These are phyloP conservation scores for Debaryomyces maramus DNA, from an alignment of 805 yeast species.

Conservation along the genomic window DNA sequence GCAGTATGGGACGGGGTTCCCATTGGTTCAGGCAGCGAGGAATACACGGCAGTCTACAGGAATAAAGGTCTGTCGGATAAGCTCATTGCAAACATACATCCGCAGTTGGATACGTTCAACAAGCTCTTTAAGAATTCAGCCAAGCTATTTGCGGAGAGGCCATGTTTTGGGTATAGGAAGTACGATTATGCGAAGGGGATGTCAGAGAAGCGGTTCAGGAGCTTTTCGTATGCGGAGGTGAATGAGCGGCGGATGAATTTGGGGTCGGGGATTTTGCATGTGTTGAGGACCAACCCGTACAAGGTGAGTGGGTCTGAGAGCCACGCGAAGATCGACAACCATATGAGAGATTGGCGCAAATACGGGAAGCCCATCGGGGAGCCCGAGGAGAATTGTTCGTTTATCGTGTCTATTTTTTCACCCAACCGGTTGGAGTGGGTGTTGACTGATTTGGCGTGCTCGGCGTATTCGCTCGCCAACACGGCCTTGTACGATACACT, in stretches of 20 bases:
- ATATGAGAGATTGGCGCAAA: conserved; percentile 13
- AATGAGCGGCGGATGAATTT: conserved; percentile 28
- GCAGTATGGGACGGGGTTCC: conserved; percentile 9
- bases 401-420: conserved; percentile 33
- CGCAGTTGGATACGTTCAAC: conserved; percentile 22
- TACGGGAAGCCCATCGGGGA: conserved; percentile 10
- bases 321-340: conserved; percentile 18
- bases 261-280: conserved; percentile 40
- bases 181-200: conserved; percentile 16
- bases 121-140: conserved; percentile 23
- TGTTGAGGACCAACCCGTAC: conserved; percentile 25
- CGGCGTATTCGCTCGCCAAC: conserved; percentile 32
- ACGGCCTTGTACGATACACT: conserved; percentile 44
- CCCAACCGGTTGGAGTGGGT: conserved; percentile 39
- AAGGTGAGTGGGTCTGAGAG: conserved; percentile 5
- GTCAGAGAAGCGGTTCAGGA: conserved; percentile 9
- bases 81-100: conserved; percentile 16
- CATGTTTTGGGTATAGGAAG: conserved; percentile 24
- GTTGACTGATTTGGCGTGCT: conserved; percentile 35
- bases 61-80: conserved; percentile 11
- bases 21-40: conserved; percentile 18
- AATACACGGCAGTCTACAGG: conserved; percentile 43
- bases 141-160: conserved; percentile 13
- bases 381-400: conserved; percentile 16
- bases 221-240: conserved; percentile 28